Evolutionary conservation across 1,284 basidiomycete species (phyloP).

Genomic region (Ustilago loliicola): DNA sequence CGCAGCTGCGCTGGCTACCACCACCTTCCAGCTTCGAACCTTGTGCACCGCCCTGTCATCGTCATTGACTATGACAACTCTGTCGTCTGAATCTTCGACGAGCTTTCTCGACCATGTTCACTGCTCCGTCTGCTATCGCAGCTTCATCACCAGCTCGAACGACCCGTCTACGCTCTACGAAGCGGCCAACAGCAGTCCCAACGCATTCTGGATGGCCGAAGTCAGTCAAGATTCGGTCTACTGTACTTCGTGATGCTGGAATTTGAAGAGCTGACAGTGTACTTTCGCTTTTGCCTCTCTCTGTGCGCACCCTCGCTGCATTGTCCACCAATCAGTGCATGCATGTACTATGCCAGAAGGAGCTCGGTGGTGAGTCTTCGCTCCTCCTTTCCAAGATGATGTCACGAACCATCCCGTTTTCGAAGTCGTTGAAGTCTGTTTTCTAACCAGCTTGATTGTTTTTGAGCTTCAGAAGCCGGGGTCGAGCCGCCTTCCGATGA

Average conservation of each 20-base stretch:
- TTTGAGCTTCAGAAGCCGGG: background rate
- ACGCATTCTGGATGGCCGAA: conserved; percentile 43
- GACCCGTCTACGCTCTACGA: background rate
- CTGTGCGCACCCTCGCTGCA: background rate
- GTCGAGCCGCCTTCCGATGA: conserved; percentile 3
- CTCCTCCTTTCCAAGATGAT: background rate
- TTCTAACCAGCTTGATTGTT: background rate
- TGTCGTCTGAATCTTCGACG: background rate
- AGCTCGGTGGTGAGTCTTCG: conserved; percentile 22
- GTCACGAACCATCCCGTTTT: background rate
- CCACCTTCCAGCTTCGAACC: background rate
- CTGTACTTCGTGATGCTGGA: background rate
- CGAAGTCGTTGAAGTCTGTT: background rate
- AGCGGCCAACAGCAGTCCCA: background rate
- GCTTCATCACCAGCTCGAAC: background rate
- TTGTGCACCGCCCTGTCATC: background rate
- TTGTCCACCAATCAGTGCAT: conserved; percentile 22
- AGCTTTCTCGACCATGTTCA: conserved; percentile 40
- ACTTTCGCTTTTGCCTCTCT: background rate
- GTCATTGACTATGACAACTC: background rate
- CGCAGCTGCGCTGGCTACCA: background rate
- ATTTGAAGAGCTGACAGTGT: background rate
- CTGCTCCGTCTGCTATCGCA: conserved; percentile 36
- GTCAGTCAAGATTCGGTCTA: conserved; percentile 18
- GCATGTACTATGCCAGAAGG: conserved; percentile 42